These are phyloP conservation scores for Conticribra guillardii DNA, from an alignment of 108 stramenopile species.

Conservation along the genomic window DNA sequence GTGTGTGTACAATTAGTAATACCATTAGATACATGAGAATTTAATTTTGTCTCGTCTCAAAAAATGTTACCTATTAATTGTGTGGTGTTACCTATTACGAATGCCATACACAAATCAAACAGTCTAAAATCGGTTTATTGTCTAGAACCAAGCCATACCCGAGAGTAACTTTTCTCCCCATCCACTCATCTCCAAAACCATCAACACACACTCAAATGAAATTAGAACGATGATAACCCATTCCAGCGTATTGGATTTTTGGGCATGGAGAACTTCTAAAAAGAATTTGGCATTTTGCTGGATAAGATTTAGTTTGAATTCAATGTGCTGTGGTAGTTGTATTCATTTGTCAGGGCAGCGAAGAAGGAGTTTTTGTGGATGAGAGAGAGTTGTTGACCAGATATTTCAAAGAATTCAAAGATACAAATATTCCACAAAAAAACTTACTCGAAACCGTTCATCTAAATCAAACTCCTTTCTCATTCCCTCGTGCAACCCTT, in stretches of 20 bases:
- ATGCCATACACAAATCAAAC: too few relatives aligned
- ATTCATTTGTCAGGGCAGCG: background rate
- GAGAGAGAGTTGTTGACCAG: background rate
- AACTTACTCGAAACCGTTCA: conserved; percentile 55
- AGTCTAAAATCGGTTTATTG: too few relatives aligned
- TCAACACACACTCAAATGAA: conserved; percentile 84
- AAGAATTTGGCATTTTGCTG: conserved; percentile 95
- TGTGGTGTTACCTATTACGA: too few relatives aligned
- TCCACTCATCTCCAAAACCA: conserved; percentile 91
- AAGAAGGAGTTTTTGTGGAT: background rate
- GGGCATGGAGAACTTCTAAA: conserved; percentile 84
- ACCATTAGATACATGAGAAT: too few relatives aligned
- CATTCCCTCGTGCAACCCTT: conserved; percentile 80
- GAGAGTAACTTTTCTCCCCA: conserved; percentile 59
- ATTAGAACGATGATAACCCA: conserved; percentile 94
- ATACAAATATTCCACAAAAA: background rate
- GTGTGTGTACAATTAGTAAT: too few relatives aligned
- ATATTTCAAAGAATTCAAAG: background rate
- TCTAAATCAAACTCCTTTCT: conserved; percentile 70
- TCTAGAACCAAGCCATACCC: too few relatives aligned
- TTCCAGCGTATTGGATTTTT: conserved; percentile 89
- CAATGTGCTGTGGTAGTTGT: conserved; percentile 55
- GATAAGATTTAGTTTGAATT: conserved; percentile 90
- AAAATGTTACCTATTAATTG: too few relatives aligned
- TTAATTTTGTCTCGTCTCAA: too few relatives aligned